Evolutionary conservation across 352 stramenopile genomes (phyloP).

Genomic region (Phytopythium cucurbitacearum): DNA sequence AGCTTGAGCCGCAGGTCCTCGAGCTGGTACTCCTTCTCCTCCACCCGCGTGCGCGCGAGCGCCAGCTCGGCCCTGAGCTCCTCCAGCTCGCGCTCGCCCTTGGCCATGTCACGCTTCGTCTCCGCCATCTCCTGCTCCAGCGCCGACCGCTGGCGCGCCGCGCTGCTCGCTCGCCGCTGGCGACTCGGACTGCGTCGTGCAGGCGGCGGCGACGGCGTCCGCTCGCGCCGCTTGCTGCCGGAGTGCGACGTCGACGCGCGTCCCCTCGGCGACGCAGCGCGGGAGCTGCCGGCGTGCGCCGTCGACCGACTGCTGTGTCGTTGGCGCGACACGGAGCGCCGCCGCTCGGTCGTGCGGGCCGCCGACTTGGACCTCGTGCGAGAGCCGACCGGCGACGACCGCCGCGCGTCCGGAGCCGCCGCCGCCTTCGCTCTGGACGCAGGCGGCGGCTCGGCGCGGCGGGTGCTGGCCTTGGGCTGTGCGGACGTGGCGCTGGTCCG

Average conservation of each 20-base stretch:
- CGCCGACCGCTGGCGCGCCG: background rate
- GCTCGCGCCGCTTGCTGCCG: constrained; percentile 13
- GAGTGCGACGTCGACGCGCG: background rate
- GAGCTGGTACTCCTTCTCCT: constrained; percentile 59
- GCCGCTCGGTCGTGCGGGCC: constrained; percentile 17
- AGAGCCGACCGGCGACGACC: constrained; percentile 12
- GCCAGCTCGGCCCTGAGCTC: constrained; percentile 29
- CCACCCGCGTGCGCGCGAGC: constrained; percentile 31
- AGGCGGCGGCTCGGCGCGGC: constrained; percentile 4
- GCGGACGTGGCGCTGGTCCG: constrained; percentile 1
- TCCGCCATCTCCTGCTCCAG: background rate
- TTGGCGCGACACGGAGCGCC: constrained; percentile 3
- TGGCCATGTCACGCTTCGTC: constrained; percentile 15
- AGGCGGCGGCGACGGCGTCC: constrained; percentile 4
- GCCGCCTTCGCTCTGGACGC: background rate
- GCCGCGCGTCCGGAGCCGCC: background rate
- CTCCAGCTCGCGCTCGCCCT: constrained; percentile 51
- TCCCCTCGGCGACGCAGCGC: background rate
- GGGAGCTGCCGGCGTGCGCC: background rate
- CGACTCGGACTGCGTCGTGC: background rate
- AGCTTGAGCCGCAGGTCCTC: constrained; percentile 62
- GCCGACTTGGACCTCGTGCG: constrained; percentile 47
- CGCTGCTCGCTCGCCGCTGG: background rate
- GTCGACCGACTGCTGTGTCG: constrained; percentile 1
- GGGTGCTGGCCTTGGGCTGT: constrained; percentile 3